Percentiles rank a stretch among this genome's conserved stretches.
Evolutionary conservation across 2,329 filamentous ascomycete genomes (phyloP).

Genomic region (Cladosporium halotolerans): DNA sequence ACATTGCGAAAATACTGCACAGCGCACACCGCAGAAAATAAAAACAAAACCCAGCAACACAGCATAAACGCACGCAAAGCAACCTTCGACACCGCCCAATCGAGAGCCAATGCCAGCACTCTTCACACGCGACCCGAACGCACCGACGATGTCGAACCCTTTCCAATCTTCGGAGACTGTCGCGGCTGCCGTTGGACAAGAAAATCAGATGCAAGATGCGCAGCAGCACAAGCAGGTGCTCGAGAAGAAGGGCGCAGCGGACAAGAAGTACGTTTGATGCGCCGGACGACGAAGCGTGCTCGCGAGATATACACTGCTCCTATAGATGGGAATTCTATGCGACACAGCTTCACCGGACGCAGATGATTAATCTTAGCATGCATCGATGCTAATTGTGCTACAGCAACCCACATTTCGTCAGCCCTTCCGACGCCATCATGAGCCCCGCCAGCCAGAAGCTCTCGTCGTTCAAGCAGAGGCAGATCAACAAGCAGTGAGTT

Average conservation of each 20-base stretch:
- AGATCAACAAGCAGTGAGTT: slow-evolving; percentile 57
- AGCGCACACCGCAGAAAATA: no score
- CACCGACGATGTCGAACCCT: slow-evolving; percentile 17
- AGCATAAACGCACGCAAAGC: background rate
- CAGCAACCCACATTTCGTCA: slow-evolving; percentile 52
- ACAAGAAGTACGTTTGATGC: slow-evolving; percentile 6
- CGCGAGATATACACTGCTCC: no score
- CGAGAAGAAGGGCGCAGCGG: slow-evolving; percentile 7
- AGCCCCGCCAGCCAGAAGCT: slow-evolving; percentile 80
- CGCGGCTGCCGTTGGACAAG: slow-evolving; percentile 12
- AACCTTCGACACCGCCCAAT: background rate
- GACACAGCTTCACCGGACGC: no score
- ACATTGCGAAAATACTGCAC: no score
- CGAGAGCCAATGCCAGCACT: slow-evolving; percentile 18
- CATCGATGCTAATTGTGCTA: no score
- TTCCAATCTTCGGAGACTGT: slow-evolving; percentile 8
- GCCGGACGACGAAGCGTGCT: no score
- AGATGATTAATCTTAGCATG: no score
- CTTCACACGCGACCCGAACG: slow-evolving; percentile 20
- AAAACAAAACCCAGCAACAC: no score
- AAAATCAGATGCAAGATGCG: slow-evolving; percentile 19
- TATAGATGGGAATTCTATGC: background rate
- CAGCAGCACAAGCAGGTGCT: slow-evolving; percentile 7
- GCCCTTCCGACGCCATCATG: slow-evolving; percentile 84
- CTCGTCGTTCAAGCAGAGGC: slow-evolving; percentile 71